These are phyloP conservation scores for Xeromyces bisporus DNA, from an alignment of 495 filamentous ascomycete species.

Conservation along the genomic window DNA sequence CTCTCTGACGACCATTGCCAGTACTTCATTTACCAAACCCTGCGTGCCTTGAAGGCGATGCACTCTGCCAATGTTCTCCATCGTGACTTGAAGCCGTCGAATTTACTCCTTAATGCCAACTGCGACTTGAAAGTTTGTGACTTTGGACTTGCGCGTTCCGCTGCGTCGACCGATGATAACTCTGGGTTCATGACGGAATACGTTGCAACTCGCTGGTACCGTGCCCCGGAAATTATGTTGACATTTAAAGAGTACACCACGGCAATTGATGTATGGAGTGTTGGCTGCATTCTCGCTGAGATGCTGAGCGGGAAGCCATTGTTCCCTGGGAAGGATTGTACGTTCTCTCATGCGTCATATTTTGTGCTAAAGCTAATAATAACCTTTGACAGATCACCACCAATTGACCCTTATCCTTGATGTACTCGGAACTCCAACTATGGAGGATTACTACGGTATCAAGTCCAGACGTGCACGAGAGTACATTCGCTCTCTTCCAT, in stretches of 20 bases:
- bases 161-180: conserved; percentile 90
- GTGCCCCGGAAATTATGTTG: conserved; percentile 99
- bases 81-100: conserved; percentile 93
- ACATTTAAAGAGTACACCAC: conserved; percentile 99
- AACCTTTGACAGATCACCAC: conserved; percentile 61
- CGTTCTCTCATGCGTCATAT: conserved; percentile 18
- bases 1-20: conserved; percentile 98
- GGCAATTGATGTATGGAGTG: conserved; percentile 98
- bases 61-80: conserved; percentile 98
- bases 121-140: conserved; percentile 99
- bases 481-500: conserved; percentile 98
- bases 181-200: conserved; percentile 99
- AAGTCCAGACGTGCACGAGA: conserved; percentile 95
- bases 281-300: conserved; percentile 98
- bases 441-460: conserved; percentile 99
- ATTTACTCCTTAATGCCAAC: conserved; percentile 93
- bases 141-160: conserved; percentile 87
- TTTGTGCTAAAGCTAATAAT: too few relatives aligned
- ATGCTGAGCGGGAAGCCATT: conserved; percentile 98
- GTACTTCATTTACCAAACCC: conserved; percentile 99
- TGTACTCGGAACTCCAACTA: conserved; percentile 94
- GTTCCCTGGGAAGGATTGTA: conserved; percentile 98
- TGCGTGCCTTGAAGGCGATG: conserved; percentile 96
- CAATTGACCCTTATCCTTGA: conserved; percentile 96
- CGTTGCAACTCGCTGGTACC: conserved; percentile 97